phyloP scores from a whole-genome alignment of 805 yeast species.

The Candida ipomoeae region DNA sequence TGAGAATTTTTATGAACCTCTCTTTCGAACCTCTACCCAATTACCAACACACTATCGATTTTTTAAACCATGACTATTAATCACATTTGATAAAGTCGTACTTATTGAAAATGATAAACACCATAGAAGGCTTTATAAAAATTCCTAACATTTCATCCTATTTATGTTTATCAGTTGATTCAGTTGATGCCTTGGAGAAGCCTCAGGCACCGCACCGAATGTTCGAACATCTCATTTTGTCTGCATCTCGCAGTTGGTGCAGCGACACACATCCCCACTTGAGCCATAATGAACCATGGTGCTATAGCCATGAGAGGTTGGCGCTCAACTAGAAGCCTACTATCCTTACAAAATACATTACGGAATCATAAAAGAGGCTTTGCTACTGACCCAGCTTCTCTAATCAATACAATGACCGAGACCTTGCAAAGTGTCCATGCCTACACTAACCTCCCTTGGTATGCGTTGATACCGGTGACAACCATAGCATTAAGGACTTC shows the following conservation, averaged over 20 bases:
- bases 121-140: neutral
- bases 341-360: neutral
- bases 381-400: conserved; percentile 29
- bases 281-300: neutral
- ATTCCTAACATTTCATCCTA: neutral
- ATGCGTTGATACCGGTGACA: conserved; percentile 68
- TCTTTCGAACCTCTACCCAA: no score
- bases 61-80: no score
- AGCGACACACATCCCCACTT: neutral
- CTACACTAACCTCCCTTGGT: conserved; percentile 73
- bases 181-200: neutral
- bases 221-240: neutral
- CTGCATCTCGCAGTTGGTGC: neutral
- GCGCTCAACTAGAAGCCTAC: neutral
- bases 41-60: no score
- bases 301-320: neutral
- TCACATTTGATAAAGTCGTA: no score
- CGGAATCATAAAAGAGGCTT: conserved; percentile 15
- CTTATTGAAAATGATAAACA: neutral
- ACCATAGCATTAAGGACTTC: conserved; percentile 62
- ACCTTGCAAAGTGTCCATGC: conserved; percentile 48
- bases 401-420: conserved; percentile 32
- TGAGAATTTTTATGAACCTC: no score
- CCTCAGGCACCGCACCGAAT: neutral
- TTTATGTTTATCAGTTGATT: neutral